Evolutionary conservation across 169 alveolate genomes (phyloP).

Genomic region (Plasmodium billcollinsi): DNA sequence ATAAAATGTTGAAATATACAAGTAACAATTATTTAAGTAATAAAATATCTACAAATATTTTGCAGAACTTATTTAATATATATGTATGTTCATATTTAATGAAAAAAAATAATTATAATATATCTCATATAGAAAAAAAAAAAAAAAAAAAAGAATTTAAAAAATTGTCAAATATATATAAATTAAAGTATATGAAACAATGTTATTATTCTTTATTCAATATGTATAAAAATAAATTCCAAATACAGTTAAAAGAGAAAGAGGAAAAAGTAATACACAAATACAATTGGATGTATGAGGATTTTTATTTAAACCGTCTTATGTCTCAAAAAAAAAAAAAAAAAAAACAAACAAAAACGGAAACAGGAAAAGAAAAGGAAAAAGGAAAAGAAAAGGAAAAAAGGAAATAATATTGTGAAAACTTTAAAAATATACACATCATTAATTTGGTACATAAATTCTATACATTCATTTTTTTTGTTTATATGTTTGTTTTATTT

Average conservation of each 20-base stretch:
- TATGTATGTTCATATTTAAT: slow-evolving; percentile 65
- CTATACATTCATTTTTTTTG: not conserved
- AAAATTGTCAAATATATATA: slow-evolving; percentile 17
- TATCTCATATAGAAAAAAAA: not conserved
- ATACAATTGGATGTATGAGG: slow-evolving; percentile 38
- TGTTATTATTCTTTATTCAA: slow-evolving; percentile 37
- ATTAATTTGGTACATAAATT: not conserved
- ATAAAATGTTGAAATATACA: not conserved
- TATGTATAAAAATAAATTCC: slow-evolving; percentile 37
- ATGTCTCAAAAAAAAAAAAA: slow-evolving; percentile 2
- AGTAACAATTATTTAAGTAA: slow-evolving; percentile 7
- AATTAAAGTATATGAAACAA: slow-evolving; percentile 14
- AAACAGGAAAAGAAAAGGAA: not conserved
- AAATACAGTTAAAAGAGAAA: slow-evolving; percentile 7
- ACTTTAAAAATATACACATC: not conserved
- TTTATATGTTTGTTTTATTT: not conserved
- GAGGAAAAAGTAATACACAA: slow-evolving; percentile 43
- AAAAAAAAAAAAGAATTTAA: slow-evolving; percentile 21
- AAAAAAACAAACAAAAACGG: not conserved
- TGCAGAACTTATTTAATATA: slow-evolving; percentile 53
- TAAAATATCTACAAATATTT: slow-evolving; percentile 18
- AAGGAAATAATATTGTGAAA: not conserved
- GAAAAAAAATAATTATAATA: slow-evolving; percentile 18
- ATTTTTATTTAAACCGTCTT: not conserved
- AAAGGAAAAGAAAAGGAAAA: too few species aligned